Evolutionary conservation across 1,284 basidiomycete species (phyloP), one percentile per base, ranked within the genome.

Genomic region (Melanopsichium pennsylvanicum): DNA sequence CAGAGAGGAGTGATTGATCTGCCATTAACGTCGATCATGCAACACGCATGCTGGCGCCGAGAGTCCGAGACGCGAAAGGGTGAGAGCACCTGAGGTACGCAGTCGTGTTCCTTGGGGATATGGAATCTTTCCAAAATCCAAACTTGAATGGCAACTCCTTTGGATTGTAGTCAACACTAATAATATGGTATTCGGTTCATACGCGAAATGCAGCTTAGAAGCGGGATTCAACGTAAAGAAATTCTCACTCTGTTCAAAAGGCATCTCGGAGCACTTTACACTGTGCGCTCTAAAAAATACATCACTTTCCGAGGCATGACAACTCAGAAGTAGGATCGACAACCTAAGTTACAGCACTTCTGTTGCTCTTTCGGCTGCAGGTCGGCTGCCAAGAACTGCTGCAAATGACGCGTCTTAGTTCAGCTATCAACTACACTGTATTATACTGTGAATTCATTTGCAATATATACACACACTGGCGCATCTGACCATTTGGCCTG

Each of bases 131-230:
- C n/a, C n/a, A n/a, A n/a, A n/a, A n/a, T n/a, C n/a, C n/a, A n/a
- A n/a, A n/a, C n/a, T n/a, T n/a, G n/a, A n/a, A n/a, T n/a, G n/a
- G n/a, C n/a, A n/a, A n/a, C n/a, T n/a, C n/a, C n/a, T n/a, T n/a
- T n/a, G n/a, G n/a, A n/a, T n/a, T n/a, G n/a, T n/a, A n/a, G n/a
- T n/a, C n/a, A n/a, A n/a, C n/a, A n/a, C n/a, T n/a, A 27, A 41
- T 11, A 16, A 27, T 18, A n/a, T 23, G n/a, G 16, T 6, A 5
- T 33, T 49, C 58, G 41, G 29, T 44, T 54, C 36, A 43, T 52
- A 60, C 44, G 57, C 50, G 57, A 60, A 41, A 43, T 55, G 58
- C 58, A 61, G 58, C 40, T 31, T 55, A 55, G 50, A 61, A 43
- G 25, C 21, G 40, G 50, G 25, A 26, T 21, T 49, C 58, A 61